Percentiles rank a stretch among this genome's conserved stretches.
phyloP scores from a whole-genome alignment of 2,329 filamentous ascomycete genomes.

The Fusarium algeriense region DNA sequence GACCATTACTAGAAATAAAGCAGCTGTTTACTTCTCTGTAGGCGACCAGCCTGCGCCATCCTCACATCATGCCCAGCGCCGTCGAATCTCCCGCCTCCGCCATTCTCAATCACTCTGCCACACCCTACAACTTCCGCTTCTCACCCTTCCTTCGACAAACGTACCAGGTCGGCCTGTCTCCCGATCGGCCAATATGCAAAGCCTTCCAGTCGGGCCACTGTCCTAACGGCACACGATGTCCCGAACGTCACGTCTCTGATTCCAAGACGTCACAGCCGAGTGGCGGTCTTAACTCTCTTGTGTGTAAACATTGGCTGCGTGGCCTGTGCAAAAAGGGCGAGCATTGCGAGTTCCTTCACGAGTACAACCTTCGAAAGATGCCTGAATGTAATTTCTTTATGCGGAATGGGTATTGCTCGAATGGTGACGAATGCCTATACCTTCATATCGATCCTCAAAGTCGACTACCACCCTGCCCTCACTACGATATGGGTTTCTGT shows the following conservation, averaged over 20 bases:
- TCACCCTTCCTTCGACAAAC: conserved; percentile 85
- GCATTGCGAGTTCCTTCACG: conserved; percentile 96
- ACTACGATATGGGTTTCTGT: conserved; percentile 96
- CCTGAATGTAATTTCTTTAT: conserved; percentile 98
- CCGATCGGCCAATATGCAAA: conserved; percentile 84
- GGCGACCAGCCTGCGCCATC: conserved; percentile 26
- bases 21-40: neutral
- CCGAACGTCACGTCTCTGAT: conserved; percentile 79
- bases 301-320: conserved; percentile 99
- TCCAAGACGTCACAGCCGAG: conserved; percentile 51
- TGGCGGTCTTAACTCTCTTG: conserved; percentile 79
- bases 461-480: conserved; percentile 83
- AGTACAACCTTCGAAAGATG: conserved; percentile 98
- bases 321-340: conserved; percentile 98
- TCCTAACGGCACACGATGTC: conserved; percentile 84
- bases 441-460: conserved; percentile 88
- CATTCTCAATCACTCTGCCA: conserved; percentile 69
- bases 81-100: conserved; percentile 51
- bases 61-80: conserved; percentile 49
- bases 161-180: conserved; percentile 85
- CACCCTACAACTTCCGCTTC: conserved; percentile 81
- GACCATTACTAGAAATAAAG: neutral
- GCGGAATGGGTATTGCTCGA: conserved; percentile 92
- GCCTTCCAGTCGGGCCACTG: conserved; percentile 89
- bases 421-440: conserved; percentile 96